Conservation (phyloP, 2,329 filamentous ascomycete species). For the Pestalotiopsis fici region DNA sequence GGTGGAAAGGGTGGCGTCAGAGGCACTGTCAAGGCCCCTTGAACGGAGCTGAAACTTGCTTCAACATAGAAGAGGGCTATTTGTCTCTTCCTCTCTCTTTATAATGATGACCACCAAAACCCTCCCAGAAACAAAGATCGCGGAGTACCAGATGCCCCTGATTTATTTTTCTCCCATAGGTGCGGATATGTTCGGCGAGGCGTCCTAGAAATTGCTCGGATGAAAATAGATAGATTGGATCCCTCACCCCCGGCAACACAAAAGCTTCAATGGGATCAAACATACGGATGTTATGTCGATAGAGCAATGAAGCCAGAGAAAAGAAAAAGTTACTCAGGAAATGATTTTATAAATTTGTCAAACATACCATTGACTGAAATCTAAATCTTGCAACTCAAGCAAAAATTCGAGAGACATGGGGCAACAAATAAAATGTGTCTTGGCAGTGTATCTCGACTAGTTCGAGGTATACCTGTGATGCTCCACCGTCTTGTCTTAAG, state of each 20-base stretch:
- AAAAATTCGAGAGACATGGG: neutral
- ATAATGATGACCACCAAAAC: neutral
- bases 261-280: neutral
- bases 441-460: neutral
- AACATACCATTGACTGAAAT: too few relatives aligned
- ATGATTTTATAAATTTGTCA: too few relatives aligned
- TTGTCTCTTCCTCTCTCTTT: neutral
- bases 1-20: conserved; percentile 84
- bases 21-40: conserved; percentile 49
- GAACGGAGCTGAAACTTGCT: neutral
- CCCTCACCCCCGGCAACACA: neutral
- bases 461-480: neutral
- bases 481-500: neutral
- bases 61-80: neutral
- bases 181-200: neutral
- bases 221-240: conserved; percentile 2
- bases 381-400: too few relatives aligned
- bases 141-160: neutral
- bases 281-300: neutral
- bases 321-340: neutral
- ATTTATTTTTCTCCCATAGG: neutral
- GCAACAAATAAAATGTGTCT: neutral
- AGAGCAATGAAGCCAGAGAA: neutral
- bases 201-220: conserved; percentile 2
- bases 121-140: neutral